Base-by-base conservation (phyloP, 2,329 filamentous ascomycete genomes). In the Ceratocystis huliohia region DNA sequence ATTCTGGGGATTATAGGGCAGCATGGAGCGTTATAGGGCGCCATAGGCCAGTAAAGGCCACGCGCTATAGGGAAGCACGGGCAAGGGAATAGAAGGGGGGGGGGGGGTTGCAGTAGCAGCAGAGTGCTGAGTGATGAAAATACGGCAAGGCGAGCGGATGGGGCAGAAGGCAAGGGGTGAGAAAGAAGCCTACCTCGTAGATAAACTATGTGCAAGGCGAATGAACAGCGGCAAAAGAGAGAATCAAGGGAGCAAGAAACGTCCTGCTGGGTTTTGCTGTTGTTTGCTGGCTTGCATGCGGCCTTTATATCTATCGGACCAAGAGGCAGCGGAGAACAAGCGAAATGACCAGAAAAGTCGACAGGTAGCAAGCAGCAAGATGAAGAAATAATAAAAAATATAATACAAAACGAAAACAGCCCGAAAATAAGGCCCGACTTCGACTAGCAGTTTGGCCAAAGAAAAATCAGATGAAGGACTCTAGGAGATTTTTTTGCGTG, bases 391-490 rank as follows among this genome's bases (percentile, higher is more conserved):
- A 8, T 0, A 8, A 33, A 33, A n/a, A 48, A 48, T 48, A 65
- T 5, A 57, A 69, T 50, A 66, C 37, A 46, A 64, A 65, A 46
- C 69, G 69, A 68, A 61, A 66, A 66, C 50, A 7, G 17, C 37
- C 5, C 37, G 20, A 50, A 57, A 57, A 57, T 57, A 62, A 44
- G 5, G 67, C 68, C 69, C 70, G 72, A 50, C 46, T 25, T 41
- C 10, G 37, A 41, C 37, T 10, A 41, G n/a, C n/a, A 20, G 20
- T 10, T 20, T 50, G 22, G n/a, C 17, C 17, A 20, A n/a, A 10
- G 46, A 70, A 69, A 72, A 72, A 66, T 69, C 68, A 69, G 61
- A 69, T 69, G 70, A 33, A 37, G 28, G 48, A 50, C 30, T 22
- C 33, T 57, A 48, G 22, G 41, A 44, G 37, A 53, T 64, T 65